phyloP scores from a whole-genome alignment of 2,329 filamentous ascomycete genomes.

The Botrytis sinoallii region DNA sequence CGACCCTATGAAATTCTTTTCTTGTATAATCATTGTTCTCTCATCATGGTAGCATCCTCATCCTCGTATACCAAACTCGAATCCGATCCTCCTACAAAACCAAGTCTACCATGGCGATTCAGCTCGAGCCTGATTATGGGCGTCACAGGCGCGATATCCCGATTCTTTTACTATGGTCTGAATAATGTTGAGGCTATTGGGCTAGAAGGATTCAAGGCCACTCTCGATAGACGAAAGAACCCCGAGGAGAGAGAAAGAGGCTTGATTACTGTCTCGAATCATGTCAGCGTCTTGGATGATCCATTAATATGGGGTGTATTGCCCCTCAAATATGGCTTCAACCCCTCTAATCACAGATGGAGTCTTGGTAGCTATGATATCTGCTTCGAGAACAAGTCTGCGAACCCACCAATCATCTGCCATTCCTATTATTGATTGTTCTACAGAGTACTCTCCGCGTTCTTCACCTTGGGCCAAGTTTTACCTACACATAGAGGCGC shows the following conservation, averaged over 20 bases:
- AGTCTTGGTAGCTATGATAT: slow-evolving; percentile 91
- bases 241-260: slow-evolving; percentile 66
- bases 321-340: slow-evolving; percentile 69
- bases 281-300: slow-evolving; percentile 87
- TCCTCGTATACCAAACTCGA: slow-evolving; percentile 21
- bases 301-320: slow-evolving; percentile 90
- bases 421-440: slow-evolving; percentile 7
- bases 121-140: slow-evolving; percentile 74
- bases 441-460: slow-evolving; percentile 63
- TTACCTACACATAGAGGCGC: slow-evolving; percentile 80
- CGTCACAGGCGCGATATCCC: slow-evolving; percentile 65
- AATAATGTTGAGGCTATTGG: slow-evolving; percentile 76
- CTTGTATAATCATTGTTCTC: not conserved
- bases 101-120: slow-evolving; percentile 62
- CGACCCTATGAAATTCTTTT: not conserved
- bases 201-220: slow-evolving; percentile 68
- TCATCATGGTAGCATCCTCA: slow-evolving; percentile 13
- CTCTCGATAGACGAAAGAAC: slow-evolving; percentile 72
- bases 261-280: slow-evolving; percentile 85
- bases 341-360: slow-evolving; percentile 78
- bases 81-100: slow-evolving; percentile 24
- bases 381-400: slow-evolving; percentile 82
- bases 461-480: slow-evolving; percentile 88
- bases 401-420: slow-evolving; percentile 8
- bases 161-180: slow-evolving; percentile 70